Conservation (phyloP, 2,329 filamentous ascomycete species). For the Talaromyces marneffei region DNA sequence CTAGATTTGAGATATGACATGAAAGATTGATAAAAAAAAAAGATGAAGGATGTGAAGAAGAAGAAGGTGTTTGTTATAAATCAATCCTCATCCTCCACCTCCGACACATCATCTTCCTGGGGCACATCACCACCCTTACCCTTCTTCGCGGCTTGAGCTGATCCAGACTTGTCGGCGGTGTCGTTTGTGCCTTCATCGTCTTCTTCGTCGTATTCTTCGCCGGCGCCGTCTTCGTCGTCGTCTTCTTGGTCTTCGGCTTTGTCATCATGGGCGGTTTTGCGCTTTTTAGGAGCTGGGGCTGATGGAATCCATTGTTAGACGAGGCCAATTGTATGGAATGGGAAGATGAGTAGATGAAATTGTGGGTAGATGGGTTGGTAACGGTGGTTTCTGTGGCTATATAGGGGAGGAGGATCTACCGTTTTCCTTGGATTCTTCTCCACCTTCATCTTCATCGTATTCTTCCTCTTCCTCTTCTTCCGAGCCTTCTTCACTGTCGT, state of each 20-base stretch:
- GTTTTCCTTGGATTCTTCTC: constrained; percentile 29
- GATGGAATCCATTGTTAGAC: neutral
- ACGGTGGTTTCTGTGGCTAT: neutral
- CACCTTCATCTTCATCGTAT: constrained; percentile 22
- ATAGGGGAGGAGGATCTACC: neutral
- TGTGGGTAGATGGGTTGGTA: neutral
- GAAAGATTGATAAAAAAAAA: neutral
- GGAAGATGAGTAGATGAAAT: neutral
- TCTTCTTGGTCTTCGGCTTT: constrained; percentile 35
- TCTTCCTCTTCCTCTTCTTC: constrained; percentile 15
- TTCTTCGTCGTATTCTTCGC: constrained; percentile 18
- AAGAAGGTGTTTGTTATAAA: neutral
- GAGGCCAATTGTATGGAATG: neutral
- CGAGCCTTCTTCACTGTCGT: constrained; percentile 29
- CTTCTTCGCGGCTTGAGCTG: constrained; percentile 19
- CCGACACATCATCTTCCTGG: constrained; percentile 15
- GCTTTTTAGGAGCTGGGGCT: constrained; percentile 17
- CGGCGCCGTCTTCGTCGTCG: constrained; percentile 21
- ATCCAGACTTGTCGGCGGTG: constrained; percentile 25
- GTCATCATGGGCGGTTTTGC: constrained; percentile 22
- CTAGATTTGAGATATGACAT: neutral
- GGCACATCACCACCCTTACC: constrained; percentile 15
- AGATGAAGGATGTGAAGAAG: neutral
- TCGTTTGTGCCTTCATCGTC: constrained; percentile 17
- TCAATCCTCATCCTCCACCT: constrained; percentile 18